Conservation (phyloP, 192 early-diverging fungal genomes). For the Spizellomyces sp. region DNA sequence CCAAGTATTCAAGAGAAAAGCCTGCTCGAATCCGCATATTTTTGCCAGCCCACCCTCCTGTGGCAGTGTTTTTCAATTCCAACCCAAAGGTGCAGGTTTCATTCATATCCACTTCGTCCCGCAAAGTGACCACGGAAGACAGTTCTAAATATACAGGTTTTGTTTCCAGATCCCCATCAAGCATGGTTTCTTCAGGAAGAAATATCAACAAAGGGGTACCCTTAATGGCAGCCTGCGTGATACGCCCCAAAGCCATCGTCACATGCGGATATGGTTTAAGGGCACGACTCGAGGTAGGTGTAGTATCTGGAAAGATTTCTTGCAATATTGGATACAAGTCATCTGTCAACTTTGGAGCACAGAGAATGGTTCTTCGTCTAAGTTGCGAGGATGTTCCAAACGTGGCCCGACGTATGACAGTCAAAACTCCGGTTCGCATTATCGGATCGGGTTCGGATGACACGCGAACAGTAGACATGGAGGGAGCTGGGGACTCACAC, state of each 20-base stretch:
- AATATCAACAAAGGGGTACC: slow-evolving; percentile 8
- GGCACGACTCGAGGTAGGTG: background rate
- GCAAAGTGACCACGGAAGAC: background rate
- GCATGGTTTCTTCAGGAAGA: slow-evolving; percentile 2
- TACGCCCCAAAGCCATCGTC: background rate
- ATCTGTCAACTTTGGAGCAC: background rate
- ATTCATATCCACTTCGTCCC: slow-evolving; percentile 12
- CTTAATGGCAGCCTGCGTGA: slow-evolving; percentile 14
- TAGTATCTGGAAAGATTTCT: slow-evolving; percentile 17
- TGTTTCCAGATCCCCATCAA: background rate
- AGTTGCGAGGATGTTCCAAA: background rate
- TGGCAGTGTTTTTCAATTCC: slow-evolving; percentile 1
- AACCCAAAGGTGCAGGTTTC: slow-evolving; percentile 19
- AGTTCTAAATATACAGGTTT: slow-evolving; percentile 12
- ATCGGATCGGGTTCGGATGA: background rate
- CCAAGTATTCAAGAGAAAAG: slow-evolving; percentile 19
- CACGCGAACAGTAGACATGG: too few relatives aligned
- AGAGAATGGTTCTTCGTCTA: slow-evolving; percentile 10
- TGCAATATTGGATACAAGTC: slow-evolving; percentile 1
- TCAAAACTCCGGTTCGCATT: background rate
- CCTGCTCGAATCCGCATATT: slow-evolving; percentile 5
- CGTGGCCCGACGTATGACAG: background rate
- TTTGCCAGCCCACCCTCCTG: background rate
- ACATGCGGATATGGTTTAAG: slow-evolving; percentile 10
- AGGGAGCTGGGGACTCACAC: too few relatives aligned